phyloP scores from a whole-genome alignment of 2,329 filamentous ascomycete species.

The Aspergillus ustus region DNA sequence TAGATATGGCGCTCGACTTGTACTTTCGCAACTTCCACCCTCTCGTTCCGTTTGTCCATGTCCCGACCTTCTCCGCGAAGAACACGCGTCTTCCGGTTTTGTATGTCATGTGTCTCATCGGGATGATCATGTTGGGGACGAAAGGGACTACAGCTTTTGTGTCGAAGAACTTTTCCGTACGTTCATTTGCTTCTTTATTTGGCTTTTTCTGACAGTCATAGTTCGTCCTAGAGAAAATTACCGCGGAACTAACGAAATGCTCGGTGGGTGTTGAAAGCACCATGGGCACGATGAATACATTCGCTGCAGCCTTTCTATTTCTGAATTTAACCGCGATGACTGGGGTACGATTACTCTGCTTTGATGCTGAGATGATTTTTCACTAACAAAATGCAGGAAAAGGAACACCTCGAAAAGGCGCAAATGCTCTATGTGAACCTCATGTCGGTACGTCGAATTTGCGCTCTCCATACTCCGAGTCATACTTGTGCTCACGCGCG shows the following conservation, averaged over 20 bases:
- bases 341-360: conserved; percentile 34
- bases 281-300: conserved; percentile 51
- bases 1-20: conserved; percentile 59
- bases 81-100: conserved; percentile 53
- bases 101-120: conserved; percentile 59
- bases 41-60: conserved; percentile 58
- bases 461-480: background rate
- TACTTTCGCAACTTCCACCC: conserved; percentile 60
- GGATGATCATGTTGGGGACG: conserved; percentile 57
- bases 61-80: conserved; percentile 58
- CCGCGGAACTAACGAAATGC: conserved; percentile 49
- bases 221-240: conserved; percentile 45
- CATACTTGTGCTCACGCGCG: conserved; percentile 10
- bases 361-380: background rate
- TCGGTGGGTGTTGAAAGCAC: conserved; percentile 46
- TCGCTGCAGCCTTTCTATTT: conserved; percentile 54
- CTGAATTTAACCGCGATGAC: conserved; percentile 56
- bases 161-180: conserved; percentile 49
- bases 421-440: conserved; percentile 58
- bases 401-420: conserved; percentile 51
- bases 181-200: background rate
- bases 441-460: conserved; percentile 41
- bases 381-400: conserved; percentile 35
- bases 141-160: conserved; percentile 57
- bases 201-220: conserved; percentile 21